A percentile compares a stretch with the other conserved stretches of the same genome.
These are phyloP conservation scores for Wilcoxina mikolae DNA, from an alignment of 495 filamentous ascomycete genomes.

Conservation along the genomic window DNA sequence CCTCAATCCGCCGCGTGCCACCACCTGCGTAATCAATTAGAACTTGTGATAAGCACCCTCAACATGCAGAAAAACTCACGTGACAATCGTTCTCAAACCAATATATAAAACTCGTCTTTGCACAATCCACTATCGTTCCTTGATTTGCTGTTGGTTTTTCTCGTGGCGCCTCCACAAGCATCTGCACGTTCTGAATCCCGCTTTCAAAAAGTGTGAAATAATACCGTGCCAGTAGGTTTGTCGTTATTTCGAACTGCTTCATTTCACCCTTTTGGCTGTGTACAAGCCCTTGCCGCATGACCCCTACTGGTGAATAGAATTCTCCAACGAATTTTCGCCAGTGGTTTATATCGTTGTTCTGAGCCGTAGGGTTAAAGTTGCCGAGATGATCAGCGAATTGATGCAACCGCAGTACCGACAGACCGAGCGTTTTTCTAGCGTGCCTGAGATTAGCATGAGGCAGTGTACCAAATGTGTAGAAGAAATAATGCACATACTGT, in stretches of 20 bases:
- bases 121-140: slow-evolving; percentile 38
- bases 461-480: background rate
- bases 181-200: slow-evolving; percentile 50
- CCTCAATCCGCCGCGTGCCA: slow-evolving; percentile 36
- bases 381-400: slow-evolving; percentile 43
- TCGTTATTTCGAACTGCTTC: slow-evolving; percentile 52
- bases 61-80: slow-evolving; percentile 28
- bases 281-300: slow-evolving; percentile 41
- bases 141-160: slow-evolving; percentile 38
- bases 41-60: background rate
- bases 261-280: slow-evolving; percentile 32
- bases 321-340: slow-evolving; percentile 51
- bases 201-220: slow-evolving; percentile 52
- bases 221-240: slow-evolving; percentile 47
- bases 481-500: slow-evolving; percentile 12
- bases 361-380: slow-evolving; percentile 30
- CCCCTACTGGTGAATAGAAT: slow-evolving; percentile 46
- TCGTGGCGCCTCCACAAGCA: slow-evolving; percentile 40
- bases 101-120: slow-evolving; percentile 40
- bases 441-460: background rate
- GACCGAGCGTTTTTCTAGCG: slow-evolving; percentile 21
- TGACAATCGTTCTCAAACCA: slow-evolving; percentile 45
- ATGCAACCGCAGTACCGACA: slow-evolving; percentile 38
- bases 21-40: slow-evolving; percentile 30
- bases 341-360: slow-evolving; percentile 37